Conservation (phyloP, 768 basidiomycete species). For the Mycena filopes region DNA sequence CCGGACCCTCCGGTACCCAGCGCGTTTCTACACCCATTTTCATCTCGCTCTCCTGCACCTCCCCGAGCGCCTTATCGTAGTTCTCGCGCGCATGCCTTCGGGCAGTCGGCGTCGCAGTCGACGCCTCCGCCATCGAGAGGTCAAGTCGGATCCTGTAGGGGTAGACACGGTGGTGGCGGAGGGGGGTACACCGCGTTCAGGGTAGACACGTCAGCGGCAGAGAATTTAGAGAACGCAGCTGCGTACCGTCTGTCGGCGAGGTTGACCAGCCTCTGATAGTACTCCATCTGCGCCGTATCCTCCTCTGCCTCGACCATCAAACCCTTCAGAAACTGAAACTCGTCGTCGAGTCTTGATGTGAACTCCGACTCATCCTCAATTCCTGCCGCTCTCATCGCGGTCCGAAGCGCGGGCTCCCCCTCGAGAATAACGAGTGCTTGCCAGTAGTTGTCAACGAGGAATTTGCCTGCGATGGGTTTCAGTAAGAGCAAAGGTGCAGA, state of each 20-base stretch:
- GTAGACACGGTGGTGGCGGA: too few species aligned
- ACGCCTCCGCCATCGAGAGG: too few species aligned
- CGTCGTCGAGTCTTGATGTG: background rate
- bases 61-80: slow-evolving; percentile 14
- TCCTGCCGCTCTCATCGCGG: slow-evolving; percentile 1
- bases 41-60: slow-evolving; percentile 24
- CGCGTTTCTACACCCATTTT: slow-evolving; percentile 20
- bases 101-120: background rate
- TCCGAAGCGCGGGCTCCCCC: background rate
- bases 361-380: background rate
- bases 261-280: slow-evolving; percentile 30
- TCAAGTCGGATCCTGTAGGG: too few species aligned
- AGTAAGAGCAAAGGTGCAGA: background rate
- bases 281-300: slow-evolving; percentile 32
- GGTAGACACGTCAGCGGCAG: too few species aligned
- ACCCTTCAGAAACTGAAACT: slow-evolving; percentile 9
- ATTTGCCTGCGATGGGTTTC: background rate
- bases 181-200: too few species aligned
- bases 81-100: slow-evolving; percentile 29
- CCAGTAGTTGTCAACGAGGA: background rate
- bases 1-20: slow-evolving; percentile 23
- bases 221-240: too few species aligned
- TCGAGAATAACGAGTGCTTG: background rate
- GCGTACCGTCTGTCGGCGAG: background rate
- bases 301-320: slow-evolving; percentile 9